Evolutionary conservation across 768 basidiomycete species (phyloP), one percentile per base, ranked within the genome.

Genomic region (Termitomyces sp.): DNA sequence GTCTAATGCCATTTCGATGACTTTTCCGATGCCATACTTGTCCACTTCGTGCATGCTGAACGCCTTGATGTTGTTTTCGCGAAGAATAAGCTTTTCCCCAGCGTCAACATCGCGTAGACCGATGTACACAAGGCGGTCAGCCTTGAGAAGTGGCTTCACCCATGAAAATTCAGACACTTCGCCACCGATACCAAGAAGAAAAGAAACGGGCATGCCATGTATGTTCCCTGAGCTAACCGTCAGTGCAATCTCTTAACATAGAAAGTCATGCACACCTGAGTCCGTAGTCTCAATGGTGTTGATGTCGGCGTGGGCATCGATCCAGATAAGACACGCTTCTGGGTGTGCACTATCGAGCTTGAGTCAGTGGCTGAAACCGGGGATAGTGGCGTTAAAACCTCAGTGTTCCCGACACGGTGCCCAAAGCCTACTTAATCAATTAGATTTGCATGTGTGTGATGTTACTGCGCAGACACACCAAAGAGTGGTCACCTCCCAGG

Each of bases 181-280:
- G 61, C 67, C 69, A 32, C 77, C 89, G 71, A 75, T 83, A 73
- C 74, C 92, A 72, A 84, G 75, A 54, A 99, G 85, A 84, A 98
- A 98, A 6, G 97, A 93, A 48, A 98, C 84, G 22, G 97, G 97
- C 90, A 97, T 98, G 63, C 97, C 97, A 75, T 99, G 97, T 50
- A 99, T 89, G 75, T 98, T 98, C 35, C 96, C 96, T 84, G 70
- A 39, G 8, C 18, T 38, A 55, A 58, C 33, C 12, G 62, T 64
- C 32, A 57, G 42, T 52, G 55, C 28, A 33, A 44, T 7, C 45
- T 12, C 42, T 46, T 20, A 20, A 22, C 42, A 59, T 69, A 70
- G 57, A 45, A 62, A 42, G 59, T 39, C 8, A 49, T 39, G 68
- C 76, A 58, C 70, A 84, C 90, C 90, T 67, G 90, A 87, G 46